A percentile compares a stretch with the other conserved stretches of the same genome.
These are phyloP conservation scores for Sapria himalayana DNA, from an alignment of 345 rosid species.

Conservation along the genomic window DNA sequence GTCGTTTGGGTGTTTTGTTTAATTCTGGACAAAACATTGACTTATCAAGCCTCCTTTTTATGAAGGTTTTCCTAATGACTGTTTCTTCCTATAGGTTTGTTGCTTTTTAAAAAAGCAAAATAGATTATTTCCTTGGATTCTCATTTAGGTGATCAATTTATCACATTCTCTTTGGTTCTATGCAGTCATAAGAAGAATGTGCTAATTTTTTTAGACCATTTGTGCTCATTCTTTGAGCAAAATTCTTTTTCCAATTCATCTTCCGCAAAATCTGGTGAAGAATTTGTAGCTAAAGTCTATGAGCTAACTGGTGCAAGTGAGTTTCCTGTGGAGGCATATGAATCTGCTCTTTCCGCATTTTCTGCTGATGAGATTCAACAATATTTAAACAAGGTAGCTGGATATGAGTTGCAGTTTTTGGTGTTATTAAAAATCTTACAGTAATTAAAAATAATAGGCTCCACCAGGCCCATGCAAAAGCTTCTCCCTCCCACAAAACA, in stretches of 20 bases:
- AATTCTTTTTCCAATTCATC: slow-evolving; percentile 28
- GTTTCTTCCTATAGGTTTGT: slow-evolving; percentile 56
- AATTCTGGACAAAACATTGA: slow-evolving; percentile 28
- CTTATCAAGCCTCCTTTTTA: slow-evolving; percentile 35
- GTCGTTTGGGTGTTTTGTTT: slow-evolving; percentile 71
- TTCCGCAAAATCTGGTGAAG: slow-evolving; percentile 25
- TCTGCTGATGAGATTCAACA: slow-evolving; percentile 21
- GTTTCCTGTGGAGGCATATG: slow-evolving; percentile 36
- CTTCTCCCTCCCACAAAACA: no score
- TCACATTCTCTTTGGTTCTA: slow-evolving; percentile 12
- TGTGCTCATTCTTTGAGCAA: slow-evolving; percentile 57
- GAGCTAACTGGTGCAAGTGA: slow-evolving; percentile 72
- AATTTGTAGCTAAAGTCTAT: slow-evolving; percentile 36
- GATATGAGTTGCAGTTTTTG: slow-evolving; percentile 1
- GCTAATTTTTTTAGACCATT: slow-evolving; percentile 48
- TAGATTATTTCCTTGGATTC: no score
- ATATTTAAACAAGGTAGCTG: slow-evolving; percentile 40
- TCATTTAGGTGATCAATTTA: no score
- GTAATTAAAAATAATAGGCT: no score
- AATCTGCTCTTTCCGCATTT: slow-evolving; percentile 28
- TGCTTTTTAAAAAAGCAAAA: slow-evolving; percentile 3
- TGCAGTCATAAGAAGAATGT: slow-evolving; percentile 65
- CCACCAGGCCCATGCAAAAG: no score
- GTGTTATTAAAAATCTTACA: no score
- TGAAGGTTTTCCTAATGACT: slow-evolving; percentile 48